Conservation (phyloP, 176 grass and related monocot species). For the Bothriochloa decipiens region DNA sequence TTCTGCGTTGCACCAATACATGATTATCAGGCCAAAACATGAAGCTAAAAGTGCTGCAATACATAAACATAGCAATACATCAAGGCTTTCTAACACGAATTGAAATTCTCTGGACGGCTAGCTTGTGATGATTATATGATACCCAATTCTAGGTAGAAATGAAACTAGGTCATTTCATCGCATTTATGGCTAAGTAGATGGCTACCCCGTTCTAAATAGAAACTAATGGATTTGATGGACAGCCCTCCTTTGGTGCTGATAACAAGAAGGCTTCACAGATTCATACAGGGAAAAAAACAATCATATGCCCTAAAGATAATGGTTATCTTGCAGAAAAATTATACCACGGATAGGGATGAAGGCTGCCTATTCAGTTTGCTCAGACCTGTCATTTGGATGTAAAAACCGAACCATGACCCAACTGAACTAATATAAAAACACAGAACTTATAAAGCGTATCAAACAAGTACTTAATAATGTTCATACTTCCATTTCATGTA, state of each 20-base stretch:
- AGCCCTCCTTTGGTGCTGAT: neutral
- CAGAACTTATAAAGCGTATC: neutral
- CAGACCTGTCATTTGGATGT: neutral
- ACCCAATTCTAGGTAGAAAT: neutral
- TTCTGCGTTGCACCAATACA: neutral
- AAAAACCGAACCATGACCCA: neutral
- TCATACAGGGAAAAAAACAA: neutral
- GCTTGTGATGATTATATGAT: neutral
- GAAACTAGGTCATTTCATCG: neutral
- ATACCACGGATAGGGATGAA: neutral
- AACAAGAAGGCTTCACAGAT: neutral
- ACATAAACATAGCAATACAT: neutral
- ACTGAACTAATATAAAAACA: neutral
- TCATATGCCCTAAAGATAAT: neutral
- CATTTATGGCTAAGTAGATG: neutral
- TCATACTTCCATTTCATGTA: neutral
- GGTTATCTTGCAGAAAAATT: neutral
- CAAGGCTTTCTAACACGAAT: neutral
- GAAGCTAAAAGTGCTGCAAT: neutral
- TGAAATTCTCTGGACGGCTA: neutral
- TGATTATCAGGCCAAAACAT: neutral
- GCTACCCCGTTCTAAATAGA: neutral
- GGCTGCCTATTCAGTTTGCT: neutral
- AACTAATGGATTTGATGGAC: neutral
- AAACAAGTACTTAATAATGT: constrained; percentile 14